These are phyloP conservation scores for Entophlyctis helioformis DNA, from an alignment of 192 early-diverging fungal species.

Conservation along the genomic window DNA sequence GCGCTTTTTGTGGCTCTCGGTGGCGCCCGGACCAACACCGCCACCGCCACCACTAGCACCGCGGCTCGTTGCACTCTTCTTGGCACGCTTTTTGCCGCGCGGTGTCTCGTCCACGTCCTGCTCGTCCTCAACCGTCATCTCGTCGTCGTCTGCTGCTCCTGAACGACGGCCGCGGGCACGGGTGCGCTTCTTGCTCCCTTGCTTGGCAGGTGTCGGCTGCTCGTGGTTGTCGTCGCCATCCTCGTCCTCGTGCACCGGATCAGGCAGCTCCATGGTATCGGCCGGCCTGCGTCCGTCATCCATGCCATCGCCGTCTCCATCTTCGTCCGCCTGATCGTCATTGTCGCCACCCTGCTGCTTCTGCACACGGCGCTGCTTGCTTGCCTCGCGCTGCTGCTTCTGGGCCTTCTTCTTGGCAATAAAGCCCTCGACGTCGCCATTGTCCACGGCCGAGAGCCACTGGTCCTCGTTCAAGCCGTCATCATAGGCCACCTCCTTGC, in stretches of 20 bases:
- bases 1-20: neutral
- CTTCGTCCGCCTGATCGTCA: slow-evolving; percentile 33
- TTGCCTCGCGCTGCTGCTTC: slow-evolving; percentile 39
- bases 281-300: too few relatives aligned
- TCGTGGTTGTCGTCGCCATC: too few relatives aligned
- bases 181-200: too few relatives aligned
- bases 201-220: too few relatives aligned
- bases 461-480: slow-evolving; percentile 92
- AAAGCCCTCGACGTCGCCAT: slow-evolving; percentile 28
- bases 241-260: too few relatives aligned
- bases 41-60: too few relatives aligned
- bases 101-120: slow-evolving; percentile 17
- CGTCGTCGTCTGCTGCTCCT: too few relatives aligned
- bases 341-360: slow-evolving; percentile 27
- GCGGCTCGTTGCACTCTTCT: slow-evolving; percentile 15
- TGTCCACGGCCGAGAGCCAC: slow-evolving; percentile 58
- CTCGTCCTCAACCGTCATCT: slow-evolving; percentile 13
- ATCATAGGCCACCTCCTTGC: slow-evolving; percentile 71
- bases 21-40: too few relatives aligned
- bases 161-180: too few relatives aligned
- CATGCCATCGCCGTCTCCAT: slow-evolving; percentile 49
- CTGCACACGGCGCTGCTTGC: slow-evolving; percentile 37
- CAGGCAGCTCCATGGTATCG: too few relatives aligned
- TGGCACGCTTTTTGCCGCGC: slow-evolving; percentile 6
- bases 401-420: slow-evolving; percentile 30